Percentiles rank a stretch among this genome's conserved stretches.
Evolutionary conservation across 1,284 basidiomycete genomes (phyloP).

Genomic region (Mycosarcoma mackinlayi): DNA sequence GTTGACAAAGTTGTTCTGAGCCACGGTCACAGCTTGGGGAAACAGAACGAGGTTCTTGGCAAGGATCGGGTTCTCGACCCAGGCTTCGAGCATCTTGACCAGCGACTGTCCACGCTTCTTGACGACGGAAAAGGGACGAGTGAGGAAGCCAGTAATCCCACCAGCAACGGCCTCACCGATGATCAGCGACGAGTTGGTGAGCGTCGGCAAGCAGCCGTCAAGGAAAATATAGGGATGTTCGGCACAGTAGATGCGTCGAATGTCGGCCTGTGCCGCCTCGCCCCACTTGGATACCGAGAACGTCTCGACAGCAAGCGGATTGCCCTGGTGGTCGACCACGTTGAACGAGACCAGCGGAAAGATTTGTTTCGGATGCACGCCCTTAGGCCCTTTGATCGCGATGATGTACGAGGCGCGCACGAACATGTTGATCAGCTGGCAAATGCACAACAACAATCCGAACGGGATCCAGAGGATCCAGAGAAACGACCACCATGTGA

Average conservation of each 20-base stretch:
- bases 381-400: conserved; percentile 15
- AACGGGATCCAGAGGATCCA: conserved; percentile 27
- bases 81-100: conserved; percentile 19
- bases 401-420: conserved; percentile 2
- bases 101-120: conserved; percentile 17
- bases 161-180: conserved; percentile 13
- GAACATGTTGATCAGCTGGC: conserved; percentile 20
- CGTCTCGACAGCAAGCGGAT: conserved; percentile 13
- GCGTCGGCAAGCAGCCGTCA: conserved; percentile 17
- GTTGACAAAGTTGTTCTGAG: conserved; percentile 31
- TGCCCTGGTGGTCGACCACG: conserved; percentile 17
- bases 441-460: conserved; percentile 15
- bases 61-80: conserved; percentile 11
- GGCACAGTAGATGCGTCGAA: conserved; percentile 27
- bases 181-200: conserved; percentile 27
- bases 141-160: conserved; percentile 22
- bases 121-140: conserved; percentile 15
- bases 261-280: conserved; percentile 6
- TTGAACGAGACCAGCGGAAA: conserved; percentile 28
- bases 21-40: conserved; percentile 29
- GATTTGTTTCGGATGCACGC: conserved; percentile 13
- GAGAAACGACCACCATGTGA: conserved; percentile 28
- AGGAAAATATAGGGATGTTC: conserved; percentile 36
- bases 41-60: conserved; percentile 33
- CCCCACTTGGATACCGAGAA: conserved; percentile 10